Conservation (phyloP, 345 rosid genomes). For the Turnera subulata region DNA sequence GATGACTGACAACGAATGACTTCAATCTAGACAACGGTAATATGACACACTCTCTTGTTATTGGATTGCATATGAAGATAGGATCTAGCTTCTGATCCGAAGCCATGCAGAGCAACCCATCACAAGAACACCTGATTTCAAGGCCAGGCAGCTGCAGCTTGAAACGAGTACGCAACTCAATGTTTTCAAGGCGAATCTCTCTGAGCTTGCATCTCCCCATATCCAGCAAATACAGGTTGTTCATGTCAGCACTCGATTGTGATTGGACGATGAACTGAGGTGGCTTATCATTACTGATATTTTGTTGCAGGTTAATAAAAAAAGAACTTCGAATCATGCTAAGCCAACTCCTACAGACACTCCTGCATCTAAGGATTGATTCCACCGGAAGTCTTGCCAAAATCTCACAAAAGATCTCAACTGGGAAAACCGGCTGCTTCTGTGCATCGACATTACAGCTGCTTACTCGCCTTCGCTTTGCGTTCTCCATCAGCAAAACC, state of each 20-base stretch:
- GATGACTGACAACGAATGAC: not conserved
- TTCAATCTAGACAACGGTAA: slow-evolving; percentile 2
- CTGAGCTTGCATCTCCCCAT: not conserved
- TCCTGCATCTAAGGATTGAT: not conserved
- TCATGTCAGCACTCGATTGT: not conserved
- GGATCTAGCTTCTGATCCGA: slow-evolving; percentile 1
- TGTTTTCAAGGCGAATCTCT: slow-evolving; percentile 2
- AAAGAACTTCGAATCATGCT: not conserved
- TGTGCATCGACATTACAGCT: not conserved
- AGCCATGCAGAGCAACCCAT: slow-evolving; percentile 3
- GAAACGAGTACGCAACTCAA: not conserved
- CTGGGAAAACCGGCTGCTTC: not conserved
- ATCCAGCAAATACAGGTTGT: not conserved
- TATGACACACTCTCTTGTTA: slow-evolving; percentile 2
- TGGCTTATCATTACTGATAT: not conserved
- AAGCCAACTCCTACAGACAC: slow-evolving; percentile 7
- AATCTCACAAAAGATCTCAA: slow-evolving; percentile 5
- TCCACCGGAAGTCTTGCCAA: slow-evolving; percentile 4
- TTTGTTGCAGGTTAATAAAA: not conserved
- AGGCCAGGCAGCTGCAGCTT: slow-evolving; percentile 2
- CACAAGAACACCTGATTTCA: not conserved
- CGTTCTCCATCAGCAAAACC: not conserved
- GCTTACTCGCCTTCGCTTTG: not conserved
- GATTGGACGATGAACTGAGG: not conserved
- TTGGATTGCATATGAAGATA: slow-evolving; percentile 2